Percentiles rank a stretch among this genome's conserved stretches.
Conservation (phyloP, 305 asterid species). For the Fraxinus angustifolia region DNA sequence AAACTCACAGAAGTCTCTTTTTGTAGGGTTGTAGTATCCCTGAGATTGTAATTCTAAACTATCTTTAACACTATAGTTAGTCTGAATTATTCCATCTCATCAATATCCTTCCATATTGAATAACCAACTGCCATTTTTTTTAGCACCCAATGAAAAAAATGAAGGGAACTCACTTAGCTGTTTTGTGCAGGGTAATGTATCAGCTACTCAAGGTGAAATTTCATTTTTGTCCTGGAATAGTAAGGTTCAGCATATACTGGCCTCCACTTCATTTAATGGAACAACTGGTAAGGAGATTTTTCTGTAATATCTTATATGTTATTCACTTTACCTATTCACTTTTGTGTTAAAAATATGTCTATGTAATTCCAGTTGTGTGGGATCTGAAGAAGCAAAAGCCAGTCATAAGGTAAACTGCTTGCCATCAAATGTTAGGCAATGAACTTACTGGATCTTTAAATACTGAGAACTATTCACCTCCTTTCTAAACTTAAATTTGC, state of each 20-base stretch:
- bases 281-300: conserved; percentile 66
- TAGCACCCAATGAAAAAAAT: not conserved
- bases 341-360: conserved; percentile 24
- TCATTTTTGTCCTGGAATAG: conserved; percentile 94
- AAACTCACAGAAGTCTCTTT: not conserved
- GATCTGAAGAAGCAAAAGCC: conserved; percentile 97
- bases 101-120: not conserved
- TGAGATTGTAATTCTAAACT: not conserved
- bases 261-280: conserved; percentile 91
- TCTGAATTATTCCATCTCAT: not conserved
- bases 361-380: conserved; percentile 79
- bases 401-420: conserved; percentile 62
- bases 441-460: conserved; percentile 12
- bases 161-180: conserved; percentile 21
- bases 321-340: conserved; percentile 9
- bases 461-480: not conserved
- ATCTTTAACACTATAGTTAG: not conserved
- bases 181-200: conserved; percentile 77
- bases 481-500: conserved; percentile 30
- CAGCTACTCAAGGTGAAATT: conserved; percentile 92
- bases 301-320: conserved; percentile 9
- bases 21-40: not conserved
- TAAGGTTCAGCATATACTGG: conserved; percentile 83
- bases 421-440: conserved; percentile 16
- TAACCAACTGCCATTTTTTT: not conserved